Percentiles rank a stretch among this genome's conserved stretches.
phyloP scores from a whole-genome alignment of 2,329 filamentous ascomycete species.

The Stachybotrys chlorohalonatus region DNA sequence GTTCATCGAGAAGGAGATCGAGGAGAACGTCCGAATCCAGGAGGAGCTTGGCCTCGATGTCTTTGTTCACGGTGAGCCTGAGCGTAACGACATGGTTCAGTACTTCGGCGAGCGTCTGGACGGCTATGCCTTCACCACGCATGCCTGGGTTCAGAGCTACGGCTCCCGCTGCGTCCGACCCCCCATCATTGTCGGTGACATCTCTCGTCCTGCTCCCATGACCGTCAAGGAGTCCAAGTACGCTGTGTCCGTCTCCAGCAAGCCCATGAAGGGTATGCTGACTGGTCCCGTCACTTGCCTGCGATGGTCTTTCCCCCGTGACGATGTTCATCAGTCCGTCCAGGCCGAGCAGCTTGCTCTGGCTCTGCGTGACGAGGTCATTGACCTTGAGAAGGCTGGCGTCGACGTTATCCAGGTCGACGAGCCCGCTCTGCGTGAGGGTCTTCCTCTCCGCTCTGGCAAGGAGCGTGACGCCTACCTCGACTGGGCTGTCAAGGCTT shows the following conservation, averaged over 20 bases:
- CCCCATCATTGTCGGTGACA: constrained; percentile 96
- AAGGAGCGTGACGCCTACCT: constrained; percentile 96
- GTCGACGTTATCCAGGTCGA: constrained; percentile 98
- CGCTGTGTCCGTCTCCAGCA: constrained; percentile 89
- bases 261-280: constrained; percentile 99
- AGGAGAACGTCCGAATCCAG: constrained; percentile 91
- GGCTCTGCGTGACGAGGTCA: constrained; percentile 94
- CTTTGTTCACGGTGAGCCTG: constrained; percentile 95
- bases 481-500: constrained; percentile 93
- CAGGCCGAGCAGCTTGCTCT: constrained; percentile 98
- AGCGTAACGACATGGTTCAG: constrained; percentile 99
- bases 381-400: constrained; percentile 95
- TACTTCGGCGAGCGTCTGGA: constrained; percentile 98
- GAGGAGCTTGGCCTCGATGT: constrained; percentile 97
- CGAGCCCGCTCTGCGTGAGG: constrained; percentile 97
- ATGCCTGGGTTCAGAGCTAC: constrained; percentile 98
- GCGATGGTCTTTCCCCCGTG: constrained; percentile 99
- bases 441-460: constrained; percentile 90
- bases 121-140: constrained; percentile 97
- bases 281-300: constrained; percentile 98
- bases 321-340: constrained; percentile 97
- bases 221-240: constrained; percentile 99
- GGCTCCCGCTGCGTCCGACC: constrained; percentile 97
- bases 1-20: constrained; percentile 99
- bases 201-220: constrained; percentile 94